These are phyloP conservation scores for Coemansia brasiliensis DNA, from an alignment of 192 early-diverging fungal species.

Conservation along the genomic window DNA sequence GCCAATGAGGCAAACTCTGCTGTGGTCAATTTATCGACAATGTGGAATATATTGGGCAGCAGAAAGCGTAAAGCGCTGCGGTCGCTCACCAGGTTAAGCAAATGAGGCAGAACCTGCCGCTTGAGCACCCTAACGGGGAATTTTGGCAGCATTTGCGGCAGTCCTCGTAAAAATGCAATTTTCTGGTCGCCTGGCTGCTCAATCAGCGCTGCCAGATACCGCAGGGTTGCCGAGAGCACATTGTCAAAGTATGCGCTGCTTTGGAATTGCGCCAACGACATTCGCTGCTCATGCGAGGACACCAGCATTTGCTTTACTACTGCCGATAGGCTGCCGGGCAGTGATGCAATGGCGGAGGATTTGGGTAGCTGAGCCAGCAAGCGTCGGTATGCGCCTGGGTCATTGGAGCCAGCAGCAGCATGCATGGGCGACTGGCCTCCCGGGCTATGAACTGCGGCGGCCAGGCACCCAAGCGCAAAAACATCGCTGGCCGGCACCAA, in stretches of 20 bases:
- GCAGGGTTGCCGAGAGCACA: conserved; percentile 73
- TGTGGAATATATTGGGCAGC: conserved; percentile 75
- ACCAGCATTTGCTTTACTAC: conserved; percentile 60
- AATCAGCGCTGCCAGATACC: conserved; percentile 75
- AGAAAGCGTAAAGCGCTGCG: conserved; percentile 68
- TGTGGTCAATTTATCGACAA: conserved; percentile 60
- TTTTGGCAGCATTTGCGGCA: conserved; percentile 67
- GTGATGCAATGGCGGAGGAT: conserved; percentile 23
- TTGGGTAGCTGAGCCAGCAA: conserved; percentile 53
- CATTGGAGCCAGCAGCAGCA: conserved; percentile 55
- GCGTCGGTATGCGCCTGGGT: conserved; percentile 64
- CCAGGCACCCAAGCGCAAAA: conserved; percentile 80
- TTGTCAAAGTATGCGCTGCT: conserved; percentile 75
- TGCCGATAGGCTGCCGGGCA: conserved; percentile 58
- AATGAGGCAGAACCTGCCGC: conserved; percentile 71
- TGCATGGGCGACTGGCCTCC: conserved; percentile 52
- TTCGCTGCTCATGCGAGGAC: conserved; percentile 56
- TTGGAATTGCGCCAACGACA: conserved; percentile 67
- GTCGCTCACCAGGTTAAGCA: conserved; percentile 76
- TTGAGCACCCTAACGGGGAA: conserved; percentile 69
- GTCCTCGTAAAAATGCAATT: conserved; percentile 74
- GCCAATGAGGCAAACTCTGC: conserved; percentile 66
- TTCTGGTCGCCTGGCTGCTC: conserved; percentile 80
- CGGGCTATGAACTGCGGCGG: conserved; percentile 64
- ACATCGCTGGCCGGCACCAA: conserved; percentile 63